Percentiles rank a stretch among this genome's conserved stretches.
Evolutionary conservation across 345 rosid species (phyloP).

Genomic region (Microthlaspi erraticum): DNA sequence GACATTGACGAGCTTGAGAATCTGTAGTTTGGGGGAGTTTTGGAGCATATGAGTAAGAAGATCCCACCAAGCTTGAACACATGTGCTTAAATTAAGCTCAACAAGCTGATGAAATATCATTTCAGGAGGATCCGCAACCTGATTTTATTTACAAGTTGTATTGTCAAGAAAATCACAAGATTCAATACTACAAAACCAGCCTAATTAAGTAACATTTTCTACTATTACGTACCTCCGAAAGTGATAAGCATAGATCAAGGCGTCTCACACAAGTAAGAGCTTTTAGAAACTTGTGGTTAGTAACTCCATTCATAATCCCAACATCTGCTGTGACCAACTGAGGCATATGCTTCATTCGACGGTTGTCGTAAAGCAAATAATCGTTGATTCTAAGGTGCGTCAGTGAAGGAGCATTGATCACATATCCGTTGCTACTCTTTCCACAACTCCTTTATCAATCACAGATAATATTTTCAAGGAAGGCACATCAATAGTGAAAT

Average conservation of each 20-base stretch:
- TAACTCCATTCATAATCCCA: background rate
- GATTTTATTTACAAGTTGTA: background rate
- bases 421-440: background rate
- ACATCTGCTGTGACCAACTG: background rate
- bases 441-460: too few species aligned
- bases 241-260: slow-evolving; percentile 6
- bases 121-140: background rate
- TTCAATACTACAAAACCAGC: too few species aligned
- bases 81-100: background rate
- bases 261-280: slow-evolving; percentile 17
- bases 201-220: background rate
- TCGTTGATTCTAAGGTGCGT: background rate
- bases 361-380: background rate
- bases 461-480: background rate
- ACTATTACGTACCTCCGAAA: slow-evolving; percentile 8
- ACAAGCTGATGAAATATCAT: slow-evolving; percentile 27
- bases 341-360: slow-evolving; percentile 20
- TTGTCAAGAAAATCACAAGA: background rate
- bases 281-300: background rate
- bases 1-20: slow-evolving; percentile 12
- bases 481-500: background rate
- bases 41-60: slow-evolving; percentile 18
- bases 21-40: slow-evolving; percentile 11
- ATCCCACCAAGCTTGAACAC: slow-evolving; percentile 9
- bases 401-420: slow-evolving; percentile 16